Evolutionary conservation across 345 rosid genomes (phyloP), one percentile per base, ranked within the genome.

Genomic region (Corymbia maculata): DNA sequence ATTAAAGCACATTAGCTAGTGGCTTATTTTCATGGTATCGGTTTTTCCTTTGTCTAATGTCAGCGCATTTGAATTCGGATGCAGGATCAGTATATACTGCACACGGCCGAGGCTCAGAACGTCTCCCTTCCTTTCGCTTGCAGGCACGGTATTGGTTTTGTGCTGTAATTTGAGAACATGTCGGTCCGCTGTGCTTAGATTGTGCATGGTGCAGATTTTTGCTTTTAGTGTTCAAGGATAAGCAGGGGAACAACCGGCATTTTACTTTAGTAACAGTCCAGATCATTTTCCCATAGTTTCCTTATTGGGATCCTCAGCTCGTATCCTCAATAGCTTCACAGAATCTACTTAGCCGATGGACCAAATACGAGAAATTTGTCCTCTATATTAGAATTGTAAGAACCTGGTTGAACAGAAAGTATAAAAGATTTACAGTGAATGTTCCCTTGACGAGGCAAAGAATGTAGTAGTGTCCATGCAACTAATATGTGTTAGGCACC

Each of bases 21-120:
- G 87, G 86, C 51, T 85, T 85, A 50, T 85, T 28, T 4, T 47
- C 55, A 85, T 13, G 55, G 55, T 49, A 8, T 85, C 5, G 55
- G 42, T 47, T 49, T 36, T n/a, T 30, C 36, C 53, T 16, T 85
- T 52, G 66, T 85, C 49, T 47, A 85, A 51, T 85, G 42, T 52
- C 47, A 8, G 53, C 52, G 87, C 61, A 51, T 52, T 32, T 52
- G 64, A 55, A 85, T 87, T 86, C 52, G 89, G 92, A 88, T 94
- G 94, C 97, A 97, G 99, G 99, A 96, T 91, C 99, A 97, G 87
- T 97, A 97, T 70, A 97, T 97, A 86, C 89, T 97, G 92, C 99
- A 97, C 90, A 95, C 99, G 45, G 99, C 98, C 17, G 99, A 97
- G 90, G 86, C 96, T 66, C 98, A 97, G 91, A 92, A 95, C 91